Conservation (phyloP, 495 filamentous ascomycete species). For the Daldinia concentrica region DNA sequence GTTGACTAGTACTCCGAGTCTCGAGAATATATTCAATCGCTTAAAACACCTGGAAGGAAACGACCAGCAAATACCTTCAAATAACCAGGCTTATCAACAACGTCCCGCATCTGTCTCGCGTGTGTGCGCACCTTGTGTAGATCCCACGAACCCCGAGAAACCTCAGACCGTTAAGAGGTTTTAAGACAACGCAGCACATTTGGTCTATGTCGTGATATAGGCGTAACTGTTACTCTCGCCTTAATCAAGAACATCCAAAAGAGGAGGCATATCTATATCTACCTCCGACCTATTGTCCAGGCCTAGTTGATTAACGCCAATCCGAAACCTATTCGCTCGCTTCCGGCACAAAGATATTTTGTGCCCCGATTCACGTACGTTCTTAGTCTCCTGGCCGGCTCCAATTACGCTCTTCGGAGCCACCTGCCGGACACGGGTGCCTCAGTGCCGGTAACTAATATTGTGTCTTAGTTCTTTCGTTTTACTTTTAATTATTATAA, state of each 20-base stretch:
- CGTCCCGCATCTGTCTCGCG: slow-evolving; percentile 8
- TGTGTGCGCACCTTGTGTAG: slow-evolving; percentile 14
- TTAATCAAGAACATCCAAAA: slow-evolving; percentile 34
- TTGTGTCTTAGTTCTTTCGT: slow-evolving; percentile 54
- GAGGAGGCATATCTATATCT: slow-evolving; percentile 30
- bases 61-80: slow-evolving; percentile 33
- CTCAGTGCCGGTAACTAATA: slow-evolving; percentile 30
- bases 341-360: slow-evolving; percentile 46
- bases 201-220: slow-evolving; percentile 42
- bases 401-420: slow-evolving; percentile 3
- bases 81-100: slow-evolving; percentile 24
- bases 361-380: slow-evolving; percentile 56
- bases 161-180: slow-evolving; percentile 11
- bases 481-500: slow-evolving; percentile 45
- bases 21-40: slow-evolving; percentile 50
- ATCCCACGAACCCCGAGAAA: slow-evolving; percentile 23
- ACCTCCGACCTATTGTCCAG: slow-evolving; percentile 31
- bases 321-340: slow-evolving; percentile 52
- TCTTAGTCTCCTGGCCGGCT: slow-evolving; percentile 1
- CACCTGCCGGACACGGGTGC: slow-evolving; percentile 9
- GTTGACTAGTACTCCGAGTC: slow-evolving; percentile 44
- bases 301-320: slow-evolving; percentile 38
- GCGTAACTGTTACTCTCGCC: slow-evolving; percentile 23
- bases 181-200: slow-evolving; percentile 18
- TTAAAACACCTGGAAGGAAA: slow-evolving; percentile 49